Evolutionary conservation across 768 basidiomycete species (phyloP).

Genomic region (Leccinum sublutescens): DNA sequence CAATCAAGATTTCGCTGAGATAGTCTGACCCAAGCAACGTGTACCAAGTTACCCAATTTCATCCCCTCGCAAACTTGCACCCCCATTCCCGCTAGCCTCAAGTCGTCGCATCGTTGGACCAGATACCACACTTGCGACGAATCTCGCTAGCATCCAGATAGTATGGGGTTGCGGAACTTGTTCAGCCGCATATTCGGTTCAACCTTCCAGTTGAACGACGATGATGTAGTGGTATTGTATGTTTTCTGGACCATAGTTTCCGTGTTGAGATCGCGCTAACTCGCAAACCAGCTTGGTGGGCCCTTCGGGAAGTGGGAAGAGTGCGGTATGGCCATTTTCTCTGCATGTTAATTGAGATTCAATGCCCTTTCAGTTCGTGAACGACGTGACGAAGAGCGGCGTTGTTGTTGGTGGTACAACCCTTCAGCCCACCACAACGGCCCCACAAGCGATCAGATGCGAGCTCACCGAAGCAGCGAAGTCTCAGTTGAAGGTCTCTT

Average conservation of each 20-base stretch:
- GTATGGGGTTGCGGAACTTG: background rate
- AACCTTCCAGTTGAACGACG: background rate
- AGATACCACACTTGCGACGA: background rate
- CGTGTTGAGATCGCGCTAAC: background rate
- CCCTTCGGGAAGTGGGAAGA: slow-evolving; percentile 22
- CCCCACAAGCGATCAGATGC: slow-evolving; percentile 15
- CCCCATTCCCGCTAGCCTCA: background rate
- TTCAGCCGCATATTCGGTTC: background rate
- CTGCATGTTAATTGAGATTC: background rate
- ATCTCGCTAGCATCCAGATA: background rate
- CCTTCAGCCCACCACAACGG: background rate
- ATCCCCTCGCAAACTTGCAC: background rate
- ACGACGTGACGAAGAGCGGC: background rate
- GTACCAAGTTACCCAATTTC: background rate
- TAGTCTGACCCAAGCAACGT: background rate
- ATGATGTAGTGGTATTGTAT: background rate
- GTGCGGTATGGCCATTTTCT: slow-evolving; percentile 8
- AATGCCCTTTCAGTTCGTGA: slow-evolving; percentile 9
- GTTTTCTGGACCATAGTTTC: background rate
- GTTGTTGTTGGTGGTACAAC: background rate
- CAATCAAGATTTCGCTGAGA: background rate
- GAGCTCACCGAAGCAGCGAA: background rate
- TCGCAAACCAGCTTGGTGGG: slow-evolving; percentile 15
- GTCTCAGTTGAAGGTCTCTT: background rate
- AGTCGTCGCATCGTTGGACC: background rate